These are phyloP conservation scores for Backusella sp. DNA, from an alignment of 192 early-diverging fungal genomes.

Conservation along the genomic window DNA sequence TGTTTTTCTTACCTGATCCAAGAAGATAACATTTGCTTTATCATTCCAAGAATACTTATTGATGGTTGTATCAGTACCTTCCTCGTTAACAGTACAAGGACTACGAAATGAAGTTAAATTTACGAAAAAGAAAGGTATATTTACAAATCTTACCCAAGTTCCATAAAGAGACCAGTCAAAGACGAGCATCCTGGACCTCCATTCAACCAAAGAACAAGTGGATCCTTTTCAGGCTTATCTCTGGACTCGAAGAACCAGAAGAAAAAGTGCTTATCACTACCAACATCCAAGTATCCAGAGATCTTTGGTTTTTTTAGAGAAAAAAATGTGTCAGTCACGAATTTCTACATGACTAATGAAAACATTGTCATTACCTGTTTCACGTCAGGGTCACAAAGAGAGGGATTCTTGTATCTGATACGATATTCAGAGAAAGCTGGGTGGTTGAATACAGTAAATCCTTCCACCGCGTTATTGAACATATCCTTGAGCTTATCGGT, in stretches of 20 bases:
- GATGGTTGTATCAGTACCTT: conserved; percentile 64
- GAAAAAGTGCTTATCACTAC: conserved; percentile 80
- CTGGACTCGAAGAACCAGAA: conserved; percentile 99
- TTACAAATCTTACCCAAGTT: conserved; percentile 32
- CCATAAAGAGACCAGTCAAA: conserved; percentile 42
- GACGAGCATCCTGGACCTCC: conserved; percentile 45
- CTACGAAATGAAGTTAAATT: conserved; percentile 25
- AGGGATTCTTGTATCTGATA: conserved; percentile 72
- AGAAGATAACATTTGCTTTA: conserved; percentile 83
- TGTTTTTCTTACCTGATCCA: conserved; percentile 63
- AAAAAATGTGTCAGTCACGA: background rate
- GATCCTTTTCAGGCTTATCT: conserved; percentile 67
- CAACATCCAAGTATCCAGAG: conserved; percentile 75
- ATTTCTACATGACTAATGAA: background rate
- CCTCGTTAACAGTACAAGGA: conserved; percentile 86
- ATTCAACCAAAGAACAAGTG: conserved; percentile 41
- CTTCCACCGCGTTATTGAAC: conserved; percentile 35
- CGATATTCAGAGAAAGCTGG: conserved; percentile 69
- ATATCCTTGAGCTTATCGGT: conserved; percentile 28
- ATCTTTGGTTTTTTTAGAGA: conserved; percentile 42
- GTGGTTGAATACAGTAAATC: conserved; percentile 48
- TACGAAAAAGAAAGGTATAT: background rate
- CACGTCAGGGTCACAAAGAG: conserved; percentile 83
- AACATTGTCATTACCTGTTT: conserved; percentile 65
- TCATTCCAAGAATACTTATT: conserved; percentile 92